phyloP scores from a whole-genome alignment of 176 grass and related monocot species.

The Dendrocalamus sinicus region DNA sequence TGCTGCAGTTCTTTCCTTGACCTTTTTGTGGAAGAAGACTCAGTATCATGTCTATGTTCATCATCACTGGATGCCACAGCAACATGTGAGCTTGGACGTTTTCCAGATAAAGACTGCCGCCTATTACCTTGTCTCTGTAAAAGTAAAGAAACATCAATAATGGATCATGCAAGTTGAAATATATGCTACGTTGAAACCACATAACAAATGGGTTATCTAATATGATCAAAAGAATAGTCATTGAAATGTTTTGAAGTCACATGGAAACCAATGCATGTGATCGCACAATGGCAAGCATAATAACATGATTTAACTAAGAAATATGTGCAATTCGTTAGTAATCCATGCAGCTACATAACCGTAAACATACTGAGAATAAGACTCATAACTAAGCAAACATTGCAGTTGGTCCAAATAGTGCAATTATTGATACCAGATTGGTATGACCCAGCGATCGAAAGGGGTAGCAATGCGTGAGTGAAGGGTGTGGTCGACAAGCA shows the following conservation, averaged over 20 bases:
- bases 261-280: conserved; percentile 23
- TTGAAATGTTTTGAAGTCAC: conserved; percentile 16
- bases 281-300: conserved; percentile 10
- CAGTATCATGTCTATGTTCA: conserved; percentile 22
- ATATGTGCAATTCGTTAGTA: conserved; percentile 13
- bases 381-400: not conserved
- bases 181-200: not conserved
- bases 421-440: not conserved
- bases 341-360: not conserved
- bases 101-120: conserved; percentile 40
- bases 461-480: no score
- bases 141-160: conserved; percentile 3
- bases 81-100: conserved; percentile 35
- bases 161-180: conserved; percentile 30
- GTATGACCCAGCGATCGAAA: no score
- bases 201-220: conserved; percentile 22
- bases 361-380: conserved; percentile 9
- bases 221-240: not conserved
- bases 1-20: conserved; percentile 35
- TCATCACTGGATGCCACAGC: conserved; percentile 43
- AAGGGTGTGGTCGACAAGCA: no score
- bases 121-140: conserved; percentile 48
- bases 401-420: conserved; percentile 3
- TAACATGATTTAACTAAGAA: conserved; percentile 21
- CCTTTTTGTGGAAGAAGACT: conserved; percentile 37